Evolutionary conservation across 331 rosid genomes (phyloP).

Genomic region (Dryas integrifolia): DNA sequence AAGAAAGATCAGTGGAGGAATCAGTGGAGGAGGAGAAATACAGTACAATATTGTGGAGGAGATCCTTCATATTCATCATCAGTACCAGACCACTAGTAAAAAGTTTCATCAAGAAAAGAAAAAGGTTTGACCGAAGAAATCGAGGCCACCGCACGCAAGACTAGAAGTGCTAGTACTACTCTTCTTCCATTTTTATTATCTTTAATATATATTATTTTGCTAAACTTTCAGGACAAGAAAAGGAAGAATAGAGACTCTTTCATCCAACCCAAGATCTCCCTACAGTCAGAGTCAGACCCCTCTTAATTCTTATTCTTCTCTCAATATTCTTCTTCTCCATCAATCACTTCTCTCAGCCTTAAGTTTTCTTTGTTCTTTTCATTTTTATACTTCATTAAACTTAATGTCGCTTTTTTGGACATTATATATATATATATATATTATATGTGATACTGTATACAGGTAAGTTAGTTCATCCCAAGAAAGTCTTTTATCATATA

Average conservation of each 20-base stretch:
- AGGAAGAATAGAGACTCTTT: not conserved
- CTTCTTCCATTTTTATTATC: not conserved
- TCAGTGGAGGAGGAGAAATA: too few species aligned
- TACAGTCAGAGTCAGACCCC: slow-evolving; percentile 5
- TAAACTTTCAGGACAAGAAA: slow-evolving; percentile 11
- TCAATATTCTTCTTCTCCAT: slow-evolving; percentile 2
- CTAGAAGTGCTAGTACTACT: slow-evolving; percentile 11
- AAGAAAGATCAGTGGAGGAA: too few species aligned
- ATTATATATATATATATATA: not conserved
- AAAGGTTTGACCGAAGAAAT: slow-evolving; percentile 43
- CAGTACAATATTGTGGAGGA: too few species aligned
- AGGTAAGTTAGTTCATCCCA: slow-evolving; percentile 2
- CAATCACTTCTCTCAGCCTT: not conserved
- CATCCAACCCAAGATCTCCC: not conserved
- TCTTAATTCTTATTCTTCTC: slow-evolving; percentile 14
- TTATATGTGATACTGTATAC: not conserved
- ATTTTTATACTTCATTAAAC: not conserved
- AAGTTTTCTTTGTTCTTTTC: not conserved
- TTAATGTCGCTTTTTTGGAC: not conserved
- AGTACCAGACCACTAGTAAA: not conserved
- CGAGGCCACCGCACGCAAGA: slow-evolving; percentile 30
- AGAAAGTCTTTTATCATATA: not conserved
- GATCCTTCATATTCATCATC: too few species aligned
- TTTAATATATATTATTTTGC: not conserved
- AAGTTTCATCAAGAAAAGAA: slow-evolving; percentile 16